A percentile compares a stretch with the other conserved stretches of the same genome.
Evolutionary conservation across 768 basidiomycete genomes (phyloP).

Genomic region (Amanita polypyramis): DNA sequence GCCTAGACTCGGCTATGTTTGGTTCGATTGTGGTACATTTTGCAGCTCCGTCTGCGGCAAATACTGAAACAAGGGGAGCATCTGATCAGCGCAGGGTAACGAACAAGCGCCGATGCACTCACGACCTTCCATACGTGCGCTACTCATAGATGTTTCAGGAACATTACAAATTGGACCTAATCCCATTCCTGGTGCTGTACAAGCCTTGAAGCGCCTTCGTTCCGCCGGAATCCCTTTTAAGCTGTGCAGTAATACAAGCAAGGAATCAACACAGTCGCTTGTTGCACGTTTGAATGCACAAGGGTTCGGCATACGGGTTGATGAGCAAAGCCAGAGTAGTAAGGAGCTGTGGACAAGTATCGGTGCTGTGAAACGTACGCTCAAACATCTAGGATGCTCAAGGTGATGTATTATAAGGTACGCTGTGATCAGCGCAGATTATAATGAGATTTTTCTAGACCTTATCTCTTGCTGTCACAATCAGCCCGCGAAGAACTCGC

Average conservation of each 20-base stretch:
- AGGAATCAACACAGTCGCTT: constrained; percentile 42
- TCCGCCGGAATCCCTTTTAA: constrained; percentile 30
- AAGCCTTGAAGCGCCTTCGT: constrained; percentile 30
- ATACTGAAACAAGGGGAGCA: too few relatives aligned
- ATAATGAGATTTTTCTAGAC: constrained; percentile 21
- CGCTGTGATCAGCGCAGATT: neutral
- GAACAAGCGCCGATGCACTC: neutral
- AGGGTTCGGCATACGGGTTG: constrained; percentile 33
- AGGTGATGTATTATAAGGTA: constrained; percentile 19
- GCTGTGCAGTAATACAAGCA: constrained; percentile 62
- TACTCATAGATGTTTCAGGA: constrained; percentile 61
- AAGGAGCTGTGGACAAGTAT: constrained; percentile 56
- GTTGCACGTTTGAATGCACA: constrained; percentile 31
- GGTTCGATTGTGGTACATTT: too few relatives aligned
- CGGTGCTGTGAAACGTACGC: constrained; percentile 39
- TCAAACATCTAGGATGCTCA: constrained; percentile 29
- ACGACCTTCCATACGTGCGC: constrained; percentile 33
- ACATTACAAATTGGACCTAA: constrained; percentile 47
- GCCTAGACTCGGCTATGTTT: neutral
- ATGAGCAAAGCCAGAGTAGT: constrained; percentile 5
- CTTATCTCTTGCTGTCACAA: constrained; percentile 44
- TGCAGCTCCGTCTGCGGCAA: neutral
- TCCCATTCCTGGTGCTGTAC: constrained; percentile 37
- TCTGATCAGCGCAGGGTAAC: neutral
- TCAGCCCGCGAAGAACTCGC: constrained; percentile 35